Conservation (phyloP, 345 rosid species). For the Moricandia moricandioides region DNA sequence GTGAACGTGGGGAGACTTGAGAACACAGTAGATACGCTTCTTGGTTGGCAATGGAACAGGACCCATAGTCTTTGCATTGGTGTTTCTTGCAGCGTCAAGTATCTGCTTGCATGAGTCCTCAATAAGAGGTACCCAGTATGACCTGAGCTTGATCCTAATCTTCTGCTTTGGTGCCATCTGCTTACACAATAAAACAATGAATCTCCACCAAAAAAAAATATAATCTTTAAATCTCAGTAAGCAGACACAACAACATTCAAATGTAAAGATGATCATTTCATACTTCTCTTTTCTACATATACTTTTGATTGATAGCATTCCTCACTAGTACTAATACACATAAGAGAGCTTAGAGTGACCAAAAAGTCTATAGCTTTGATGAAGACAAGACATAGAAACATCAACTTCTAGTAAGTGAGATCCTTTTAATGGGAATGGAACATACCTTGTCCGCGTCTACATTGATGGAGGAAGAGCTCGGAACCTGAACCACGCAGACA, state of each 20-base stretch:
- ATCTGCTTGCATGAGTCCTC: constrained; percentile 99
- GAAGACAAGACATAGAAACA: too few relatives aligned
- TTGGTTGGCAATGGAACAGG: constrained; percentile 94
- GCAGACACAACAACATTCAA: too few relatives aligned
- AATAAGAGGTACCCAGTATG: constrained; percentile 86
- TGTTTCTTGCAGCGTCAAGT: constrained; percentile 78
- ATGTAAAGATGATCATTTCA: too few relatives aligned
- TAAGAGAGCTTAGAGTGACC: too few relatives aligned
- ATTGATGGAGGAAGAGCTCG: constrained; percentile 44
- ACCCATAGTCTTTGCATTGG: constrained; percentile 93
- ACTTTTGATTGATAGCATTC: too few relatives aligned
- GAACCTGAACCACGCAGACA: constrained; percentile 28
- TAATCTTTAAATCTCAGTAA: too few relatives aligned
- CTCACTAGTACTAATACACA: too few relatives aligned
- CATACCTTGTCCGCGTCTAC: constrained; percentile 56
- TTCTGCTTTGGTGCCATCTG: constrained; percentile 96
- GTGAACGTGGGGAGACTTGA: constrained; percentile 97
- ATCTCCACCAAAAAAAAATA: neutral
- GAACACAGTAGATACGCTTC: constrained; percentile 86
- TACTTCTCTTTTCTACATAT: too few relatives aligned
- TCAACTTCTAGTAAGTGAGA: too few relatives aligned
- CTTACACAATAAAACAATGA: neutral
- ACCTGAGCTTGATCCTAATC: constrained; percentile 90
- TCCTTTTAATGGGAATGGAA: neutral
- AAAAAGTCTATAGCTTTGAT: too few relatives aligned